These are phyloP conservation scores for Psilocybe tampanensis DNA, from an alignment of 768 basidiomycete species.

Conservation along the genomic window DNA sequence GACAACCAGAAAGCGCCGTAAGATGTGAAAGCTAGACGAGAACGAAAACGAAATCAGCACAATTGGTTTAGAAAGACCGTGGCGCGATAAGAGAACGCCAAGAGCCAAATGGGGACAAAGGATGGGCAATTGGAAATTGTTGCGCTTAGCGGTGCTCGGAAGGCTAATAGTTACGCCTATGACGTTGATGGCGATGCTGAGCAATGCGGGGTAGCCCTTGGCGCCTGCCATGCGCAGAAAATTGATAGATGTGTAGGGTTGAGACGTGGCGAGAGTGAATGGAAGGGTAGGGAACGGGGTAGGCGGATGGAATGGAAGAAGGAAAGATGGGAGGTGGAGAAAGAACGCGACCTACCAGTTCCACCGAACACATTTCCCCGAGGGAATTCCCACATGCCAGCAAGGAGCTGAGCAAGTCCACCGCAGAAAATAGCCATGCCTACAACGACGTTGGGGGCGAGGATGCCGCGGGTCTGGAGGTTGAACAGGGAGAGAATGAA, in stretches of 20 bases:
- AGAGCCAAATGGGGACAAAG: background rate
- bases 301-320: background rate
- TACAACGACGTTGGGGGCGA: conserved; percentile 68
- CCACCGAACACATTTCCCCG: conserved; percentile 72
- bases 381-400: conserved; percentile 89
- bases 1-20: conserved; percentile 93
- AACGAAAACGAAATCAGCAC: background rate
- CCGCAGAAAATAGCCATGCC: conserved; percentile 89
- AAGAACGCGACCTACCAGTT: conserved; percentile 54
- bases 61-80: background rate
- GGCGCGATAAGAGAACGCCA: conserved; percentile 7
- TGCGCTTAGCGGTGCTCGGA: background rate
- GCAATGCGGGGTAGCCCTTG: conserved; percentile 6
- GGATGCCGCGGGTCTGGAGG: conserved; percentile 53
- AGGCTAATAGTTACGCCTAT: background rate
- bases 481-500: conserved; percentile 81
- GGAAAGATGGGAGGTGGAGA: background rate
- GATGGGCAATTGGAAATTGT: background rate
- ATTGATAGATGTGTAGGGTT: background rate
- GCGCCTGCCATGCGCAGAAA: background rate
- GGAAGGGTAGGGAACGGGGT: background rate
- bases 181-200: conserved; percentile 1
- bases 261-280: background rate
- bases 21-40: conserved; percentile 68
- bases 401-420: conserved; percentile 83